Base-by-base conservation (phyloP, 164 flowering plant genomes). In the Cinnamomum micranthum region DNA sequence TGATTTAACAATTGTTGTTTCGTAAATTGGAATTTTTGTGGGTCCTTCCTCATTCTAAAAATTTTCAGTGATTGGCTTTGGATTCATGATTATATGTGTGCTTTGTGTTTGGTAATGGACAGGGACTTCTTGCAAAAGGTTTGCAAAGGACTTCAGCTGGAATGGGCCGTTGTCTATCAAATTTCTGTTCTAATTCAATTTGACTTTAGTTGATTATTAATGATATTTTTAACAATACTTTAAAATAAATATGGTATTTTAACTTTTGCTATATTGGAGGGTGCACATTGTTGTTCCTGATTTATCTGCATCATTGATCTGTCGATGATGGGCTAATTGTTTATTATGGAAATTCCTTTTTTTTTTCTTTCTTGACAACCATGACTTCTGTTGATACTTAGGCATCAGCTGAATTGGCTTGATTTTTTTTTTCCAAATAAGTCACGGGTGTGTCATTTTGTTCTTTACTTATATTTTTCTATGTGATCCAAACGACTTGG, bases 111-210 rank as follows among this genome's bases (percentile, higher is more conserved):
- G 22, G 71, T 71, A 19, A 62, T 67, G 72, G 7, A 51, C 86
- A 91, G 94, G 99, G 99, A 10, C 93, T 95, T 84, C 95, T 95
- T 50, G 95, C 99, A 9, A 84, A 88, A 85, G 98, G 99, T 23
- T 83, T 95, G 80, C 87, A 91, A 85, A 91, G 81, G 86, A 95
- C 99, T 20, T 90, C 99, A 0, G 98, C 99, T 3, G 99, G 97
- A 71, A 78, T 95, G 85, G 99, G 98, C 74, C 93, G 99, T 68
- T 25, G 90, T 81, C 51, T 31, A 68, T n/a, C n/a, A n/a, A n/a
- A 68, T 20, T 24, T 23, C 47, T 7, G 25, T 17, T 25, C 17
- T 10, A 51, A 51, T 51, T 51, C 17, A 15, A 7, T 3, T 51
- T 51, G 58, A 9, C 2, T 11, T 51, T 11, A 51, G 2, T 51